Conservation (phyloP, 2,329 filamentous ascomycete genomes). For the Neofusicoccum ribis region DNA sequence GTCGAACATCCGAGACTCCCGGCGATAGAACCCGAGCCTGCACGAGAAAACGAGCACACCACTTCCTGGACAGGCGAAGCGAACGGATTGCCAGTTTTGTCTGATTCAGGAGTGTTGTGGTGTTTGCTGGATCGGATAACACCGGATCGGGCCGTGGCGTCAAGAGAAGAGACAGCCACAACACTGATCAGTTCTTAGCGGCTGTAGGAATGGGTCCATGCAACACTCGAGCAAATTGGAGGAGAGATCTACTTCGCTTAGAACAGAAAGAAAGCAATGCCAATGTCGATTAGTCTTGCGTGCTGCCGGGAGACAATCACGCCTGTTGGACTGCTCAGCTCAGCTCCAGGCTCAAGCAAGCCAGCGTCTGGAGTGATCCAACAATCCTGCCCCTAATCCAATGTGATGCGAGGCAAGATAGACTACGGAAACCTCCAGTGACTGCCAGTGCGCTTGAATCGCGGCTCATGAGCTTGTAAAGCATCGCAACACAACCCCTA, state of each 20-base stretch:
- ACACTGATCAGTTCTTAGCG: neutral
- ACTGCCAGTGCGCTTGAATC: too few species aligned
- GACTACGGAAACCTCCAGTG: too few species aligned
- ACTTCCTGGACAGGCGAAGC: neutral
- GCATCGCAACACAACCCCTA: too few species aligned
- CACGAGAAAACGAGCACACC: too few species aligned
- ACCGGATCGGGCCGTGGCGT: neutral
- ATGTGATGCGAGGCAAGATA: too few species aligned
- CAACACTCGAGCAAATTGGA: neutral
- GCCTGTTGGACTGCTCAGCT: too few species aligned
- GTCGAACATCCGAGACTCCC: neutral
- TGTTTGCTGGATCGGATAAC: neutral
- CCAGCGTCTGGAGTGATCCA: too few species aligned
- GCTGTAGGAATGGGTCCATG: neutral
- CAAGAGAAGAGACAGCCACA: slow-evolving; percentile 9
- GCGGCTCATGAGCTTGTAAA: too few species aligned
- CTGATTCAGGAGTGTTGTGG: neutral
- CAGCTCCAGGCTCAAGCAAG: too few species aligned
- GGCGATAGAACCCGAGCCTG: neutral
- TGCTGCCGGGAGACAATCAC: too few species aligned
- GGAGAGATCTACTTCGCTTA: neutral
- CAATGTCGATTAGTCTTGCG: neutral
- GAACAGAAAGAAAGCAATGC: neutral
- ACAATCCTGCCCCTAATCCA: too few species aligned
- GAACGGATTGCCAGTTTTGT: neutral